These are phyloP conservation scores for Omphalea diandra DNA, from an alignment of 441 rosid species.

Conservation along the genomic window DNA sequence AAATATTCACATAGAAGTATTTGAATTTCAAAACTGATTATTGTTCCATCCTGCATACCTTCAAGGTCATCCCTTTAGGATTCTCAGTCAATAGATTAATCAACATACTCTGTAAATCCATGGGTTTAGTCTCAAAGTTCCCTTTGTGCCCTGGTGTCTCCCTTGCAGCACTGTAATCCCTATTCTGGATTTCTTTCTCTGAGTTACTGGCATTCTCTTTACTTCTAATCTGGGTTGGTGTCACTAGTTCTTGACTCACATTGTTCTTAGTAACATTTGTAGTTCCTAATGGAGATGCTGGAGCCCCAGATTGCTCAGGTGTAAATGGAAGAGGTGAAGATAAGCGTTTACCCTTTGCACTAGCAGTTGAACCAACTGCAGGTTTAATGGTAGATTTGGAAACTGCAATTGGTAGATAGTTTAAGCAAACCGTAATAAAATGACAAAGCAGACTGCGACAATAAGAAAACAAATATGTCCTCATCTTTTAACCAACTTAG, in stretches of 20 bases:
- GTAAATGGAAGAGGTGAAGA: slow-evolving; percentile 79
- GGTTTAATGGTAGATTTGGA: slow-evolving; percentile 57
- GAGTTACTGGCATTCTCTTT: slow-evolving; percentile 47
- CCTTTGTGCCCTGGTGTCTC: slow-evolving; percentile 50
- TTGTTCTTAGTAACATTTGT: slow-evolving; percentile 48
- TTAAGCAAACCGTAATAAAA: slow-evolving; percentile 17
- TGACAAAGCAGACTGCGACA: slow-evolving; percentile 2
- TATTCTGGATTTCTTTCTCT: slow-evolving; percentile 56
- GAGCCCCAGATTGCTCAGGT: slow-evolving; percentile 51
- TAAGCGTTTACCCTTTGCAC: slow-evolving; percentile 54
- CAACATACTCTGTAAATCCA: slow-evolving; percentile 63
- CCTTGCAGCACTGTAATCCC: slow-evolving; percentile 33
- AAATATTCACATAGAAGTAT: background rate
- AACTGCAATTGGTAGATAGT: slow-evolving; percentile 39
- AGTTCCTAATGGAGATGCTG: slow-evolving; percentile 53
- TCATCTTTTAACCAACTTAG: background rate
- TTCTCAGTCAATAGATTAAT: slow-evolving; percentile 62
- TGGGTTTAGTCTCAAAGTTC: slow-evolving; percentile 45
- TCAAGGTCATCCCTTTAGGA: slow-evolving; percentile 80
- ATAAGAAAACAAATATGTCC: slow-evolving; percentile 8
- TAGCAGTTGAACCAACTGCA: slow-evolving; percentile 41
- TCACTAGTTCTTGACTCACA: slow-evolving; percentile 39
- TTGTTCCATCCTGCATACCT: slow-evolving; percentile 47
- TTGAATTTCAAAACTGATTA: slow-evolving; percentile 8
- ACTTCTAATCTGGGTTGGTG: slow-evolving; percentile 40